Base-by-base conservation (phyloP, 2,329 filamentous ascomycete species). In the Sarocladium brachiariae region DNA sequence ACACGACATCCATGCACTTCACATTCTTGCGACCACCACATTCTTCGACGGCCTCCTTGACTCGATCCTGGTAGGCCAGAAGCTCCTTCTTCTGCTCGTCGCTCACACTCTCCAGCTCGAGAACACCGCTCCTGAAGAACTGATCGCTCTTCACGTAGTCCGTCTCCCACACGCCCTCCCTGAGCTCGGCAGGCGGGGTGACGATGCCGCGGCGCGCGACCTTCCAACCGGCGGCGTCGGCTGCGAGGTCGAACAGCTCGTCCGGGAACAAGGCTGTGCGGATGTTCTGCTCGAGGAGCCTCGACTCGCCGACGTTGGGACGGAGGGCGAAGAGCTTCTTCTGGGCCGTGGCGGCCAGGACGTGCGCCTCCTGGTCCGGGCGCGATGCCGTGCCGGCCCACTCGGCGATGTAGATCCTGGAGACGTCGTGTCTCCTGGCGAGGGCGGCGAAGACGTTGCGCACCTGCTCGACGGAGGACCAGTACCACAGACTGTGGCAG, bases 221-320 rank as follows among this genome's bases (percentile, higher is more conserved):
- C n/a, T 43, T 43, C 21, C 23, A 43, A 4, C 39, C 39, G 4
- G 8, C 39, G 11, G 39, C 39, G 7, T 43, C 39, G 21, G 39
- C 39, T n/a, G 39, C 39, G 11, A 43, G 11, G 23, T 14, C 39
- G 39, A 43, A 43, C n/a, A 43, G 39, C 23, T 43, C 39, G n/a
- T 43, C 39, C 6, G 39, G 39, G 11, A 24, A 11, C 4, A 43
- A 16, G 21, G 8, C 39, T 11, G 21, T 27, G 4, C 39, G 39
- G 3, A 43, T 16, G 21, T 43, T 43, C 21, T 43, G 39, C 11
- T 25, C 8, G 23, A 10, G 39, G n/a, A 43, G 21, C 3, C 21
- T 16, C 4, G 39, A 25, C 8, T 9, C 39, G 11, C 21, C 21
- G 21, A 7, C 9, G 7, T 4, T 14, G 23, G 21, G 21, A 14